Percentiles rank a stretch among this genome's conserved stretches.
phyloP scores from a whole-genome alignment of 1,284 basidiomycete genomes.

The Tylopilus sp. region DNA sequence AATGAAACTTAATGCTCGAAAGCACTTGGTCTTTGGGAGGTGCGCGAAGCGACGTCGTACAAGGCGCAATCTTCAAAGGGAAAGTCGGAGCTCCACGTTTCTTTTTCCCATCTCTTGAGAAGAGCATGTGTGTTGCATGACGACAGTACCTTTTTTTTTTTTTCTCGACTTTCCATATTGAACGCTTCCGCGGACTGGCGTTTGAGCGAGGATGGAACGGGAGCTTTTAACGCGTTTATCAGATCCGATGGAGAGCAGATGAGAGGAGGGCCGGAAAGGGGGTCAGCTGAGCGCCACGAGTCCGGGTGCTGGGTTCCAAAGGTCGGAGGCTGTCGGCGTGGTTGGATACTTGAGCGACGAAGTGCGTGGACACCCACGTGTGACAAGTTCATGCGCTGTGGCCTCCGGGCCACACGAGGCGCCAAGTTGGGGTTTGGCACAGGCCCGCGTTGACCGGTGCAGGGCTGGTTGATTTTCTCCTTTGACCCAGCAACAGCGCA shows the following conservation, averaged over 20 bases:
- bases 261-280: neutral
- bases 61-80: neutral
- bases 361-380: neutral
- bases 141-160: constrained; percentile 16
- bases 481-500: neutral
- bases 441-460: constrained; percentile 1
- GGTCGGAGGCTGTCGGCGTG: neutral
- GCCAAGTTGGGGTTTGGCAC: constrained; percentile 5
- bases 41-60: neutral
- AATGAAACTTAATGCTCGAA: constrained; percentile 13
- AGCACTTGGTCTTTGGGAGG: neutral
- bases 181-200: constrained; percentile 11
- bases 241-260: constrained; percentile 21
- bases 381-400: neutral
- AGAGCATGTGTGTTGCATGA: constrained; percentile 10
- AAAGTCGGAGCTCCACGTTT: constrained; percentile 1
- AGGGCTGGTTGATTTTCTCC: neutral
- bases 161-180: neutral
- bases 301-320: neutral
- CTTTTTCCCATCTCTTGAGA: constrained; percentile 7
- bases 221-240: constrained; percentile 1
- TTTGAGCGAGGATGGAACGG: neutral
- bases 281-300: constrained; percentile 11
- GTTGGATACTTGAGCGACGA: neutral
- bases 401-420: neutral